Evolutionary conservation across 2,329 filamentous ascomycete genomes (phyloP).

Genomic region (Thelonectria blattea): DNA sequence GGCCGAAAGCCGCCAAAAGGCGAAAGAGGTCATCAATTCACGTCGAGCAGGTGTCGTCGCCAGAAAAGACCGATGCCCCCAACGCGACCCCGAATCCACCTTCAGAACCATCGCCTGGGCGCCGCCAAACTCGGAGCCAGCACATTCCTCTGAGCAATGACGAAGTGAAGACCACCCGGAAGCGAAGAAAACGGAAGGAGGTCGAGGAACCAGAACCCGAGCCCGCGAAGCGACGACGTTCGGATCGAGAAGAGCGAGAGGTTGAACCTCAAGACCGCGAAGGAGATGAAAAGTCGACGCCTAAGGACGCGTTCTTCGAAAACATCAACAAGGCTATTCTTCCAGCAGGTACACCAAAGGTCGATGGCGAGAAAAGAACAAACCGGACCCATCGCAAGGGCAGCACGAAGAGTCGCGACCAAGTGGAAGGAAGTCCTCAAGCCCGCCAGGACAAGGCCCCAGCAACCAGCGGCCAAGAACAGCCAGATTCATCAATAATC

Average conservation of each 20-base stretch:
- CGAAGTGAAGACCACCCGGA: slow-evolving; percentile 7
- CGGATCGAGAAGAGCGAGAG: not conserved
- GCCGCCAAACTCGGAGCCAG: slow-evolving; percentile 24
- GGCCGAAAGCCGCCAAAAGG: not conserved
- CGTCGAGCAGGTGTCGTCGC: slow-evolving; percentile 10
- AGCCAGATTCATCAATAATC: not conserved
- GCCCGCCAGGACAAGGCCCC: not conserved
- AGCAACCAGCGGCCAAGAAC: not conserved
- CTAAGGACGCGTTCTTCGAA: slow-evolving; percentile 14
- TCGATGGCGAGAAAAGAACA: slow-evolving; percentile 1
- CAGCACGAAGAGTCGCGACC: not conserved
- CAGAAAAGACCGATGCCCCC: slow-evolving; percentile 6
- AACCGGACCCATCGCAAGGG: not conserved
- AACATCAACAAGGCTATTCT: slow-evolving; percentile 25
- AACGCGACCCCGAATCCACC: slow-evolving; percentile 2
- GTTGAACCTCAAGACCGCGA: not conserved
- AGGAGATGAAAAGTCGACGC: slow-evolving; percentile 10
- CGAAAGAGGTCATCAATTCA: slow-evolving; percentile 4
- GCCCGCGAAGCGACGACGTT: not conserved
- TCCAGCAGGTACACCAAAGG: not conserved
- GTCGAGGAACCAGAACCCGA: not conserved
- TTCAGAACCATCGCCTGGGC: not conserved
- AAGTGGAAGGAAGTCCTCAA: not conserved
- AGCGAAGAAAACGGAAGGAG: slow-evolving; percentile 20
- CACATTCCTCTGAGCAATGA: not conserved